A percentile compares a stretch with the other conserved stretches of the same genome.
These are phyloP conservation scores for Ustilago loliicola DNA, from an alignment of 1,284 basidiomycete genomes.

Conservation along the genomic window DNA sequence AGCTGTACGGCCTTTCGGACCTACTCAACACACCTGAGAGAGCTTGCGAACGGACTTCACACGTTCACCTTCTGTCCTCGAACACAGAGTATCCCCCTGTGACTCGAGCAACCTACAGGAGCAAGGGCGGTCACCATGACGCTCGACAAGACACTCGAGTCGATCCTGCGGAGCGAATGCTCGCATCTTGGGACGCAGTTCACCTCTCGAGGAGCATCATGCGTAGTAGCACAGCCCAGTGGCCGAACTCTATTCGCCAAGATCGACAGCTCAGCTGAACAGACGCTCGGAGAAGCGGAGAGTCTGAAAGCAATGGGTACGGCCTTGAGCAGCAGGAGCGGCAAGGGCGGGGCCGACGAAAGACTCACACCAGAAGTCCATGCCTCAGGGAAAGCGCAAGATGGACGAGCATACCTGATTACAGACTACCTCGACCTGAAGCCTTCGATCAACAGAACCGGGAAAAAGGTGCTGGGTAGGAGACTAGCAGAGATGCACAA, in stretches of 20 bases:
- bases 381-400: constrained; percentile 24
- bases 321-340: constrained; percentile 1
- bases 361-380: constrained; percentile 35
- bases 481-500: constrained; percentile 44
- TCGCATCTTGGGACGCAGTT: constrained; percentile 34
- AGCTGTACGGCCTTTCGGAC: not conserved
- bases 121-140: constrained; percentile 10
- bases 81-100: not conserved
- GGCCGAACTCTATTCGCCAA: constrained; percentile 33
- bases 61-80: not conserved
- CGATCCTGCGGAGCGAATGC: constrained; percentile 31
- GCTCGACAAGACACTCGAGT: constrained; percentile 37
- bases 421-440: constrained; percentile 43
- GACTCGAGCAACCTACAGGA: not conserved
- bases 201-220: constrained; percentile 19
- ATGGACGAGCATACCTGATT: constrained; percentile 35
- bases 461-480: constrained; percentile 25
- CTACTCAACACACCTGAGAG: not conserved
- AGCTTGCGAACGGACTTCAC: not conserved
- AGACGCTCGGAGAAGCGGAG: constrained; percentile 40
- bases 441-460: constrained; percentile 16
- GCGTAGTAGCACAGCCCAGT: constrained; percentile 34
- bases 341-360: not conserved
- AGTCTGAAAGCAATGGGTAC: constrained; percentile 32
- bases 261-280: constrained; percentile 31